phyloP scores from a whole-genome alignment of 208 protist genomes.

The Herpetomonas muscarum region DNA sequence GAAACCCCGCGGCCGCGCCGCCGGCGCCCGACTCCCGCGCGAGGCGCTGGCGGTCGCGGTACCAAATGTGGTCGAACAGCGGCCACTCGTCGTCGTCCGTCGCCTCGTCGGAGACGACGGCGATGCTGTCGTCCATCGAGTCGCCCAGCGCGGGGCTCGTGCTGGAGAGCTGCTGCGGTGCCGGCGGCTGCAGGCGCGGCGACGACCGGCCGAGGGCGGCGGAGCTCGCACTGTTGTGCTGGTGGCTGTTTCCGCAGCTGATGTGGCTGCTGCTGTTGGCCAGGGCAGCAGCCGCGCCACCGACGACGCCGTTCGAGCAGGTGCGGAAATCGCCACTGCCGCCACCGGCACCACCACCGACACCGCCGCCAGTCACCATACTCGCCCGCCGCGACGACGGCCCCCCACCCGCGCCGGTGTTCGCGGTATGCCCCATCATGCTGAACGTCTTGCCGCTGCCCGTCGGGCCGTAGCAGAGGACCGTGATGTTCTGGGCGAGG shows the following conservation, averaged over 20 bases:
- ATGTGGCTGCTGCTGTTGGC: constrained; percentile 1
- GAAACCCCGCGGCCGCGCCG: background rate
- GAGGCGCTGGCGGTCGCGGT: constrained; percentile 1
- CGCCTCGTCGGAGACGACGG: background rate
- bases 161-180: no score
- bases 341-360: background rate
- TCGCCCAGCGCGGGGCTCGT: background rate
- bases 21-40: background rate
- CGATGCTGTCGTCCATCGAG: background rate
- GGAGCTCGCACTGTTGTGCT: background rate
- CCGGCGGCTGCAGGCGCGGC: background rate
- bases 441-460: constrained; percentile 89
- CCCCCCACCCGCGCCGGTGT: background rate
- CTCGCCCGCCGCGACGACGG: background rate
- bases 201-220: constrained; percentile 1
- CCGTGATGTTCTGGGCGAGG: constrained; percentile 73
- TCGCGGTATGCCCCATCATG: constrained; percentile 68
- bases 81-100: constrained; percentile 2
- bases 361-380: background rate
- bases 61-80: constrained; percentile 1
- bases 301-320: background rate
- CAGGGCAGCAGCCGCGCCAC: background rate
- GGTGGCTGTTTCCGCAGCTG: background rate
- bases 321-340: background rate
- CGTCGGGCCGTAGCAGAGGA: constrained; percentile 84